Evolutionary conservation across 768 basidiomycete genomes (phyloP).

Genomic region (Pulveroboletus sp.): DNA sequence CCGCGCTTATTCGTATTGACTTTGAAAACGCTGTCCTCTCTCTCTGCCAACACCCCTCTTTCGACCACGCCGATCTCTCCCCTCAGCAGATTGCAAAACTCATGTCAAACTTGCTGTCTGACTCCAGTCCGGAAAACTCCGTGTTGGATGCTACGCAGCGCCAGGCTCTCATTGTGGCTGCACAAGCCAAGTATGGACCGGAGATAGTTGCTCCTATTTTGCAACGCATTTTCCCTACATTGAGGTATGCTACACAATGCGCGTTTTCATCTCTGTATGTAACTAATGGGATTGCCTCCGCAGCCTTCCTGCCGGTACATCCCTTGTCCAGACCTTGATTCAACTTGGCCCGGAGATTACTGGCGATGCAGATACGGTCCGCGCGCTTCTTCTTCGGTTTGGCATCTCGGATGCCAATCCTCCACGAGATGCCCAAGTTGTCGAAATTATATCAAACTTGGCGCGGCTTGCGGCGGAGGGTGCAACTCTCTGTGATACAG

Average conservation of each 20-base stretch:
- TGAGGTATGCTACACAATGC: conserved; percentile 50
- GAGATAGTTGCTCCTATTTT: conserved; percentile 72
- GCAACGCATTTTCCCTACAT: conserved; percentile 64
- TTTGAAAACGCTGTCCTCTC: conserved; percentile 76
- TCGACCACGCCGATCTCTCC: conserved; percentile 76
- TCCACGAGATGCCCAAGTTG: conserved; percentile 63
- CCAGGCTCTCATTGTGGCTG: conserved; percentile 68
- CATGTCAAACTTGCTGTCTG: conserved; percentile 74
- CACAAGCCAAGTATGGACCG: conserved; percentile 74
- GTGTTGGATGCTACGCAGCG: conserved; percentile 69
- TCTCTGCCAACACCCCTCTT: conserved; percentile 73
- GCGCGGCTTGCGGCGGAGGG: conserved; percentile 72
- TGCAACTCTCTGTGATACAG: conserved; percentile 66
- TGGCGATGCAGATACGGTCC: conserved; percentile 63
- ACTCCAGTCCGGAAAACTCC: conserved; percentile 63
- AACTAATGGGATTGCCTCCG: conserved; percentile 10
- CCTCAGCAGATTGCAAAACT: conserved; percentile 73
- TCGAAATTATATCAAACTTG: conserved; percentile 66
- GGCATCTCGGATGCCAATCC: conserved; percentile 68
- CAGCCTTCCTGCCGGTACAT: conserved; percentile 63
- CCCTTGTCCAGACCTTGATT: conserved; percentile 69
- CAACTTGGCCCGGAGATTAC: conserved; percentile 80
- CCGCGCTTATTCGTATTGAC: conserved; percentile 63
- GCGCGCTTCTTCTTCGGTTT: conserved; percentile 67
- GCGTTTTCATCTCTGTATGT: conserved; percentile 8